Base-by-base conservation (phyloP, 148 eudicot species). In the Cornus controversa region DNA sequence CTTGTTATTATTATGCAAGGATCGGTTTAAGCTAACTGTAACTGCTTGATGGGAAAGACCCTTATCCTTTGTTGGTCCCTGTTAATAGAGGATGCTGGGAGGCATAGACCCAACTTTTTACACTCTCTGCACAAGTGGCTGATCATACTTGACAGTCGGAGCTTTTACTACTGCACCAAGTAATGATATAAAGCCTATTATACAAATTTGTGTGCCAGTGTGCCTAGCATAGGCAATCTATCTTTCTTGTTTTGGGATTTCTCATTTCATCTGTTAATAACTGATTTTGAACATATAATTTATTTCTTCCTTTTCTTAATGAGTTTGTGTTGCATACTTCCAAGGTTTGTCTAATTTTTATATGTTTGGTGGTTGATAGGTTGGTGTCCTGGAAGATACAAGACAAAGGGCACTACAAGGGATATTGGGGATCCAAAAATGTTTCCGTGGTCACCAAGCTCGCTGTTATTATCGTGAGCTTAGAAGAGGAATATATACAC, bases 401-500 rank as follows among this genome's bases (percentile, higher is more conserved):
- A 70, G 69, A 34, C 82, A 82, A 80, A 71, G 40, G 67, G 67
- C 64, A 72, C 60, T 77, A 53, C 66, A 71, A 60, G 66, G 81
- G 68, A 70, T 77, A 81, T 11, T 73, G 34, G 80, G 53, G 26
- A 79, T 82, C 36, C 88, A 88, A 67, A 88, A 76, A 65, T 79
- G 64, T 73, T 84, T 79, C 26, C 84, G 86, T 6, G 85, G 87
- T 57, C 74, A 81, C 76, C 81, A 77, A 85, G 80, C 81, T 16
- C 80, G 86, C 62, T 80, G 80, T 58, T 74, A 73, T 80, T 81
- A 68, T 82, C 72, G 71, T 78, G 80, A 88, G 79, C 84, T 84
- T 34, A 84, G 79, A 80, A 80, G 77, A 54, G 88, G 85, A 75
- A 80, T 42, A 57, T 76, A 80, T 65, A 54, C 82, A 74, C 81